Base-by-base conservation (phyloP, 441 rosid species). In the Bocquillonia castaneifolia region DNA sequence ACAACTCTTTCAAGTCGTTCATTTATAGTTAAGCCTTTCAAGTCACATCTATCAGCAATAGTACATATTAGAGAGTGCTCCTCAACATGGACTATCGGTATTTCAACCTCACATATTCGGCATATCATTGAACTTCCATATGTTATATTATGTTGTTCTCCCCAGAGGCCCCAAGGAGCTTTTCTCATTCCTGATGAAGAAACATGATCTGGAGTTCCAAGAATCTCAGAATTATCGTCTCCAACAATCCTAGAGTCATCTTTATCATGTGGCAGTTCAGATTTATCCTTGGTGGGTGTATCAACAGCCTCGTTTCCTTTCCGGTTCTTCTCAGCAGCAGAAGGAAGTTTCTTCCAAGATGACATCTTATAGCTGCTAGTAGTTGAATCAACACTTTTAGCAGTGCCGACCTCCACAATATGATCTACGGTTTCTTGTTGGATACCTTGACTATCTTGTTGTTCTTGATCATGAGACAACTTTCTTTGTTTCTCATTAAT, bases 21-120 rank as follows among this genome's bases (percentile, higher is more conserved):
- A 68, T 92, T 86, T 39, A 90, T 84, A 62, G 84, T 78, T 68
- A 95, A 83, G 62, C 97, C 93, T 81, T 95, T 95, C 83, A 92
- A 76, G 81, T 95, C 98, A 78, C 99, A 95, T 77, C 99, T 88
- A 71, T 95, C 98, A 73, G 93, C 95, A 66, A 92, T 88, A 12
- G 97, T 90, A 73, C 98, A 95, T 70, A 95, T 90, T 29, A 81
- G 80, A 81, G 99, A 95, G 82, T 92, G 99, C 77, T 90, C 98
- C 82, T 92, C 97, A 39, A 95, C 99, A 71, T 92, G 99, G 55
- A 92, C 95, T 54, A 89, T 88, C 26, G 99, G 99, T 84, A 95
- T 95, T 78, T 95, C 97, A 44, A 92, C 98, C 86, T 95, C 99
- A 80, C 99, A 95, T 58, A 92, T 95, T 37, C 99, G 92, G 39